Evolutionary conservation across 1,284 basidiomycete genomes (phyloP), one percentile per base, ranked within the genome.

Genomic region (Sporisorium iseilematis-ciliati): DNA sequence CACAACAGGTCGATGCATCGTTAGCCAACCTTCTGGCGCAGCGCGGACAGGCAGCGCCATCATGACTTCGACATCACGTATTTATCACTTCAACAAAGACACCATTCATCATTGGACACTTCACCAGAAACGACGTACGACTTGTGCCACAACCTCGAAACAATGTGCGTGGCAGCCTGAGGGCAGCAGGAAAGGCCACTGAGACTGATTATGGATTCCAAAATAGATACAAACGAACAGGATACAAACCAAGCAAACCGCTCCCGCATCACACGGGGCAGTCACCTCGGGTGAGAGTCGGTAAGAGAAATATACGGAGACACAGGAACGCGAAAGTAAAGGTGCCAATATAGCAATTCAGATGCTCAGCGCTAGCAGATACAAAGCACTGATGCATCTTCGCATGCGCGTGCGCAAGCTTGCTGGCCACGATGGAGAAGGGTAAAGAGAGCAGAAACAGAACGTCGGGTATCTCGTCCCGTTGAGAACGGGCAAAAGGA

Each of bases 401-500:
- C 8, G 21, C 43, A 25, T 18, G 16, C 8, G 21, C 43, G 12
- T 18, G 16, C 45, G 45, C 45, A 31, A 49, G 48, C 48, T 49
- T 49, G 26, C n/a, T 31, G 29, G 18, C 18, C 29, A 20, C 23
- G 29, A 31, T 31, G 33, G 33, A 46, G 42, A 25, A 35, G 21
- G 12, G 2, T 7, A 35, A 29, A 38, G 42, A 4, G 16, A 48
- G 26, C 55, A 21, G 33, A 46, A 50, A 7, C 6, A 23, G 45
- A 55, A 26, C 42, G 31, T 54, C 60, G 66, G 66, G 66, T 68
- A 68, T 68, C 66, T 68, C 56, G 59, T 61, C 58, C 57, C 53
- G 49, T 42, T 26, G 2, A 16, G 25, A 20, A 42, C 42, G 43
- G 45, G 54, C 14, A 53, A 48, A 23, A 31, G 40, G 43, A 53